phyloP scores from a whole-genome alignment of 805 yeast species.

The Yarrowia deformans region DNA sequence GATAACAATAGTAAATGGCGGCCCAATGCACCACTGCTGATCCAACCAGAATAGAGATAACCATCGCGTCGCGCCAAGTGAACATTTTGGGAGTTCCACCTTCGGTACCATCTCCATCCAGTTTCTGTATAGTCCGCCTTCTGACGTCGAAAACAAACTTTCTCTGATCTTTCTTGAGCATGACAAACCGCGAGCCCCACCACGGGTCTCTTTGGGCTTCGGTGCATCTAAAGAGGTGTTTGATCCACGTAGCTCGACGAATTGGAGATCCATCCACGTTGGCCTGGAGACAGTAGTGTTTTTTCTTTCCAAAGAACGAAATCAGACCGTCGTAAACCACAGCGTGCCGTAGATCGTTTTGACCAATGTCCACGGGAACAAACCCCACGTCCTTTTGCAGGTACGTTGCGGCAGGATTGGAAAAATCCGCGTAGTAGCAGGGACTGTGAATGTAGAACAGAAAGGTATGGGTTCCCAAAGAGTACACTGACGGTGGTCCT shows the following conservation, averaged over 20 bases:
- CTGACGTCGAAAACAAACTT: neutral
- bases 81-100: neutral
- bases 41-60: neutral
- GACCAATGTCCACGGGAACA: neutral
- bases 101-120: neutral
- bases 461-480: slow-evolving; percentile 3
- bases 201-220: neutral
- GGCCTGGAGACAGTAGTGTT: neutral
- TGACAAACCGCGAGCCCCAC: neutral
- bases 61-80: neutral
- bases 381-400: neutral
- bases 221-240: neutral
- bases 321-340: slow-evolving; percentile 1
- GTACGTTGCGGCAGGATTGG: neutral
- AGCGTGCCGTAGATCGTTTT: neutral
- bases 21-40: neutral
- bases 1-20: neutral
- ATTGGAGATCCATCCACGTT: neutral
- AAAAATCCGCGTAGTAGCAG: neutral
- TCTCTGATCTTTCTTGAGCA: neutral
- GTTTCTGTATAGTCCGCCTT: neutral
- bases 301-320: neutral
- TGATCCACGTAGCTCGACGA: neutral
- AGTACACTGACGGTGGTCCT: neutral
- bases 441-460: neutral